Evolutionary conservation across 2,329 filamentous ascomycete species (phyloP).

Genomic region (Fusarium oxysporum): DNA sequence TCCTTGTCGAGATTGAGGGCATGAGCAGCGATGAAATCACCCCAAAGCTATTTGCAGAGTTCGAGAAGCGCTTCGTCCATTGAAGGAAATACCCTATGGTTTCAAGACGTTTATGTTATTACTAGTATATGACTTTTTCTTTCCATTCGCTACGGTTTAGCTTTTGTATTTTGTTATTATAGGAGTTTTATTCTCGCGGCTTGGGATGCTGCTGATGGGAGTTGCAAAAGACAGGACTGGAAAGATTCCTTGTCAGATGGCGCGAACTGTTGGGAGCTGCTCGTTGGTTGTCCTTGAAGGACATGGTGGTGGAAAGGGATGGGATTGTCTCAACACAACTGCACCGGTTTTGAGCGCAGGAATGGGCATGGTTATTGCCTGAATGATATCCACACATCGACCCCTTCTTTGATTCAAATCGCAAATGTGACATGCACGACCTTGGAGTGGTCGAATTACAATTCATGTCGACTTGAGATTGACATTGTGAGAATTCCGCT

Average conservation of each 20-base stretch:
- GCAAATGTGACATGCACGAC: background rate
- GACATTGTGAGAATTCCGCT: constrained; percentile 11
- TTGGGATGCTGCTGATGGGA: constrained; percentile 39
- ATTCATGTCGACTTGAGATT: constrained; percentile 18
- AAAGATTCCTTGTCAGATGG: constrained; percentile 20
- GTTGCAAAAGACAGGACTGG: constrained; percentile 29
- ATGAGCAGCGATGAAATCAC: constrained; percentile 95
- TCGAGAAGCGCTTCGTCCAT: constrained; percentile 76
- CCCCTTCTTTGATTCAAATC: constrained; percentile 17
- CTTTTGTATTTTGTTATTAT: constrained; percentile 11
- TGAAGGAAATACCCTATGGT: constrained; percentile 32
- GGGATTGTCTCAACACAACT: background rate
- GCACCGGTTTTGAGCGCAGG: constrained; percentile 4
- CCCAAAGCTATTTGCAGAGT: constrained; percentile 86
- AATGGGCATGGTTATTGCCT: constrained; percentile 5
- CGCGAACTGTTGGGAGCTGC: constrained; percentile 18
- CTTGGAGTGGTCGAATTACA: constrained; percentile 3
- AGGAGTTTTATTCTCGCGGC: constrained; percentile 41
- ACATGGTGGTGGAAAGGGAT: constrained; percentile 22
- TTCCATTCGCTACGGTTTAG: constrained; percentile 12
- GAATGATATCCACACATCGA: constrained; percentile 32
- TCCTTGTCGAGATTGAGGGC: constrained; percentile 88
- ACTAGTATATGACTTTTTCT: constrained; percentile 20
- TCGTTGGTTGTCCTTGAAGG: constrained; percentile 8
- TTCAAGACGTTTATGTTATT: constrained; percentile 22